Percentiles rank a stretch among this genome's conserved stretches.
Evolutionary conservation across 83 land plant genomes (phyloP).

Genomic region (Thuja plicata): DNA sequence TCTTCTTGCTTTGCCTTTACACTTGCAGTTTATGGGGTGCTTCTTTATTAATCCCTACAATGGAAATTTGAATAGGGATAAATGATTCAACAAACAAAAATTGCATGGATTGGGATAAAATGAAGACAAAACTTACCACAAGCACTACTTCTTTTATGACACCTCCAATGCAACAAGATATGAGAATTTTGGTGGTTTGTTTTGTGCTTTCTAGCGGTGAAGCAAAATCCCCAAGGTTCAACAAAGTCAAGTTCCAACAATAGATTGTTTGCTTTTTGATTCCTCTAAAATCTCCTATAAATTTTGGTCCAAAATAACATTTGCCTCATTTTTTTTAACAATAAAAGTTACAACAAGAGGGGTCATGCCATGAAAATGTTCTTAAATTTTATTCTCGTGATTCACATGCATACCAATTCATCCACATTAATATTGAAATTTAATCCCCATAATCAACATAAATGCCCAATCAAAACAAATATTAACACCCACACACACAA

Average conservation of each 20-base stretch:
- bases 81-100: no score
- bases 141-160: slow-evolving; percentile 8
- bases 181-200: slow-evolving; percentile 28
- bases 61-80: no score
- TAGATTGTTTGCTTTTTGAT: slow-evolving; percentile 22
- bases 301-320: neutral
- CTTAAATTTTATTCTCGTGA: neutral
- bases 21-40: no score
- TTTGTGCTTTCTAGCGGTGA: slow-evolving; percentile 28
- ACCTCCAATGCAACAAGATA: slow-evolving; percentile 19
- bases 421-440: neutral
- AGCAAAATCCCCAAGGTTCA: slow-evolving; percentile 60
- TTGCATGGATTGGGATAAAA: neutral
- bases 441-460: no score
- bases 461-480: neutral
- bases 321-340: neutral
- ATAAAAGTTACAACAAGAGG: neutral
- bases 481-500: neutral
- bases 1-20: no score
- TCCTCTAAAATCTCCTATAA: slow-evolving; percentile 35
- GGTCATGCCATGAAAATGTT: neutral
- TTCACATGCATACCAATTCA: neutral
- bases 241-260: slow-evolving; percentile 38
- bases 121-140: neutral
- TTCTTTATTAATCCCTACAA: no score